A percentile compares a stretch with the other conserved stretches of the same genome.
phyloP scores from a whole-genome alignment of 2,329 filamentous ascomycete genomes.

The Fusarium avenaceum region DNA sequence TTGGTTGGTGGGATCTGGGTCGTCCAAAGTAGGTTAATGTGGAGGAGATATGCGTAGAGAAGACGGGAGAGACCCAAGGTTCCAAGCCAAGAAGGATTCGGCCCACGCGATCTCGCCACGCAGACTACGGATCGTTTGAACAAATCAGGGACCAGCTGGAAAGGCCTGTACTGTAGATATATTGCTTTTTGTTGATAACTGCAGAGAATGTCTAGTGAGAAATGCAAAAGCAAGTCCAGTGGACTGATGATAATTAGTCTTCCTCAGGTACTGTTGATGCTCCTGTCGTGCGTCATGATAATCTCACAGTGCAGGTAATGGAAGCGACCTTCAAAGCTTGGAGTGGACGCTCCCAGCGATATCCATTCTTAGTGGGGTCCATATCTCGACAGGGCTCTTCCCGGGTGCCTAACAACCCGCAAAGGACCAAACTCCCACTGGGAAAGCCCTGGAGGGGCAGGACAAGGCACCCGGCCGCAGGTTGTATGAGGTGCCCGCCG shows the following conservation, averaged over 20 bases:
- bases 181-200: too few relatives aligned
- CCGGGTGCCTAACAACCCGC: too few relatives aligned
- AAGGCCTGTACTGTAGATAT: background rate
- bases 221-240: background rate
- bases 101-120: constrained; percentile 44
- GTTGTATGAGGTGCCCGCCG: background rate
- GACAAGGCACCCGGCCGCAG: constrained; percentile 2
- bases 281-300: constrained; percentile 12
- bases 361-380: constrained; percentile 7
- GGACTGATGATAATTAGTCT: background rate
- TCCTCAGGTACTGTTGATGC: background rate
- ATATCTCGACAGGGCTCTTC: background rate
- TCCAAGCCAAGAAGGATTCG: constrained; percentile 27
- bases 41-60: constrained; percentile 30
- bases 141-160: background rate
- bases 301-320: too few relatives aligned
- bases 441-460: background rate
- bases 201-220: too few relatives aligned
- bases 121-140: background rate
- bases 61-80: background rate
- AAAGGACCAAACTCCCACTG: too few relatives aligned
- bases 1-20: constrained; percentile 30
- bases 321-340: background rate
- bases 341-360: constrained; percentile 6
- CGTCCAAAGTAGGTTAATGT: constrained; percentile 16